Evolutionary conservation across 306 rosid genomes (phyloP), one percentile per base, ranked within the genome.

Genomic region (Trifolium fragiferum): DNA sequence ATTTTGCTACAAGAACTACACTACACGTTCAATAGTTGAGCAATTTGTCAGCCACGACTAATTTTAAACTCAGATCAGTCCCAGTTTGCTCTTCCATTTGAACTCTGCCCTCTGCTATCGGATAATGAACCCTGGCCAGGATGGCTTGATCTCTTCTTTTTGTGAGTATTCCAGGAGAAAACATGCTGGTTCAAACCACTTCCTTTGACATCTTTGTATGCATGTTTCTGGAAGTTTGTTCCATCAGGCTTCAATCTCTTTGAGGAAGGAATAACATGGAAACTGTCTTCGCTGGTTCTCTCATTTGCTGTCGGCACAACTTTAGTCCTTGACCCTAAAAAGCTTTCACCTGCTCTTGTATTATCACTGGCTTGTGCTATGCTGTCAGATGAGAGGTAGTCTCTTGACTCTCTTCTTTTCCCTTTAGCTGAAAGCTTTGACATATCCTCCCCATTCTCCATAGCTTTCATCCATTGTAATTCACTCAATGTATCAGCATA

Each of bases 401-500:
- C 69, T 40, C 69, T 64, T 64, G 69, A 38, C 69, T 84, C 88
- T 82, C 80, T 86, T 82, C 84, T 87, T 77, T 80, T 92, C 55
- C 89, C 89, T 78, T 72, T 89, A 30, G 43, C 78, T 0, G 90
- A 79, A 82, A 86, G 57, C 83, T 27, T 86, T 27, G 90, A 81
- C 13, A 94, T 30, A 59, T 92, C 94, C 80, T 80, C 88, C 64
- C 99, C 99, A 76, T 72, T 92, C 86, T 95, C 99, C 74, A 95
- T 93, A 58, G 99, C 99, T 77, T 85, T 90, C 96, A 90, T 89
- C 92, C 92, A 95, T 70, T 95, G 97, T 66, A 84, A 51, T 75
- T 95, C 98, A 82, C 98, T 95, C 12, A 95, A 80, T 37, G 93
- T 80, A 79, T 95, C 99, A 3, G 84, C 96, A 64, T 95, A 95